phyloP scores from a whole-genome alignment of 805 yeast genomes.

The Candida nonsorbophila region DNA sequence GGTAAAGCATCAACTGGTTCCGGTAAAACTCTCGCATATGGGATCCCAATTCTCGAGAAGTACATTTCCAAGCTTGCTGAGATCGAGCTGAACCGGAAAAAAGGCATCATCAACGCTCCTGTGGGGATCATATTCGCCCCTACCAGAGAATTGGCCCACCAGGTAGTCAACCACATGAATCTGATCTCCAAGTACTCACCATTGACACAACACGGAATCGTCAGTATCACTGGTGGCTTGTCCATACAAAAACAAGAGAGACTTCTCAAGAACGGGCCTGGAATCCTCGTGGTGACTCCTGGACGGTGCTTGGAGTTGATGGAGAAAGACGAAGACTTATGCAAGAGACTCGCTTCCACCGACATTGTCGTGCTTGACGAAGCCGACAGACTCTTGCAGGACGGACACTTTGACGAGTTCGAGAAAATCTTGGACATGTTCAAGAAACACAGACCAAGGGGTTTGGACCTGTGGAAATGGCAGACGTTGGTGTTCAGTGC shows the following conservation, averaged over 20 bases:
- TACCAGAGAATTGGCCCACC: conserved; percentile 94
- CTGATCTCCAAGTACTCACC: conserved; percentile 49
- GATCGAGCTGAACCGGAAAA: conserved; percentile 10
- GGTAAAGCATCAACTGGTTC: conserved; percentile 98
- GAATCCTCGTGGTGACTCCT: conserved; percentile 88
- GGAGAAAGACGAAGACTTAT: conserved; percentile 51
- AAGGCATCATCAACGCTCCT: conserved; percentile 37
- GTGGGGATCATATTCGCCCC: conserved; percentile 86
- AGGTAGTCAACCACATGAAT: conserved; percentile 77
- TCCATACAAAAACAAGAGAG: conserved; percentile 92
- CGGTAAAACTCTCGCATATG: conserved; percentile 95
- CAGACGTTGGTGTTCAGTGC: conserved; percentile 96
- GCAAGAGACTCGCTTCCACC: conserved; percentile 37
- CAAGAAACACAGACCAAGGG: conserved; percentile 42
- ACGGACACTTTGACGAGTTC: conserved; percentile 93
- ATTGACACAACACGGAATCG: conserved; percentile 50
- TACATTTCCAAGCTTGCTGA: conserved; percentile 27
- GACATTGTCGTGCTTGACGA: conserved; percentile 76
- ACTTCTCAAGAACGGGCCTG: conserved; percentile 66
- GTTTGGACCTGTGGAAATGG: conserved; percentile 38
- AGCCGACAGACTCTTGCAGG: conserved; percentile 91
- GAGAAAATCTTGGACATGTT: conserved; percentile 69
- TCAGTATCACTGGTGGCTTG: conserved; percentile 89
- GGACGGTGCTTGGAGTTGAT: conserved; percentile 85
- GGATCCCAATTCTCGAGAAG: conserved; percentile 82